Percentiles rank a stretch among this genome's conserved stretches.
Evolutionary conservation across 805 yeast species (phyloP).

Genomic region (Yarrowia sp.): DNA sequence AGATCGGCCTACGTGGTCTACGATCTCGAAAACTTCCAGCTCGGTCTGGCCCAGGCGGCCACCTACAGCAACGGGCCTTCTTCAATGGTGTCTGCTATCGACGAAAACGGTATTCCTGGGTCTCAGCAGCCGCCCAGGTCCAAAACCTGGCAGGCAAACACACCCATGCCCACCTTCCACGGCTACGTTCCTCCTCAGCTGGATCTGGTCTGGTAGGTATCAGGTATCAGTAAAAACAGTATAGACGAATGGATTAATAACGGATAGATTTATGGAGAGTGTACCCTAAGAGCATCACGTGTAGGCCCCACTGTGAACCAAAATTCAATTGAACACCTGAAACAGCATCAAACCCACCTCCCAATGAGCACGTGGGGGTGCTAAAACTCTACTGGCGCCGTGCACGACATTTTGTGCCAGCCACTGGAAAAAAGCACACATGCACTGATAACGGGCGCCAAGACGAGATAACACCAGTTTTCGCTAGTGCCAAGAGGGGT

Average conservation of each 20-base stretch:
- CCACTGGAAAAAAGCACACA: background rate
- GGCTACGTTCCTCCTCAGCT: background rate
- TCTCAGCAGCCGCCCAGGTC: background rate
- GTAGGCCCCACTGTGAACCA: background rate
- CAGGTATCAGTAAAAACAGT: background rate
- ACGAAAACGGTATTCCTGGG: slow-evolving; percentile 3
- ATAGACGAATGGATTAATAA: background rate
- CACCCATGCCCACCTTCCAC: slow-evolving; percentile 19
- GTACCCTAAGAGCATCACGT: too few species aligned
- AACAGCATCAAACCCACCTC: background rate
- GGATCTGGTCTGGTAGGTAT: background rate
- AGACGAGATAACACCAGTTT: background rate
- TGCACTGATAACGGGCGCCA: slow-evolving; percentile 11
- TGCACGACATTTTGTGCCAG: background rate
- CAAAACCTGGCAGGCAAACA: background rate
- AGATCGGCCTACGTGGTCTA: slow-evolving; percentile 64
- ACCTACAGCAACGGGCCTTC: slow-evolving; percentile 38
- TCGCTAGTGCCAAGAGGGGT: too few species aligned
- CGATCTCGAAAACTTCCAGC: slow-evolving; percentile 56
- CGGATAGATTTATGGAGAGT: background rate
- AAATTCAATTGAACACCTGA: background rate
- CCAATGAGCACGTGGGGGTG: background rate
- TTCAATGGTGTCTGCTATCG: slow-evolving; percentile 1
- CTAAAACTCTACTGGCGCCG: background rate
- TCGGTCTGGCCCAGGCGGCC: slow-evolving; percentile 56